Evolutionary conservation across 2,329 filamentous ascomycete species (phyloP).

Genomic region (Colletotrichum camelliae): DNA sequence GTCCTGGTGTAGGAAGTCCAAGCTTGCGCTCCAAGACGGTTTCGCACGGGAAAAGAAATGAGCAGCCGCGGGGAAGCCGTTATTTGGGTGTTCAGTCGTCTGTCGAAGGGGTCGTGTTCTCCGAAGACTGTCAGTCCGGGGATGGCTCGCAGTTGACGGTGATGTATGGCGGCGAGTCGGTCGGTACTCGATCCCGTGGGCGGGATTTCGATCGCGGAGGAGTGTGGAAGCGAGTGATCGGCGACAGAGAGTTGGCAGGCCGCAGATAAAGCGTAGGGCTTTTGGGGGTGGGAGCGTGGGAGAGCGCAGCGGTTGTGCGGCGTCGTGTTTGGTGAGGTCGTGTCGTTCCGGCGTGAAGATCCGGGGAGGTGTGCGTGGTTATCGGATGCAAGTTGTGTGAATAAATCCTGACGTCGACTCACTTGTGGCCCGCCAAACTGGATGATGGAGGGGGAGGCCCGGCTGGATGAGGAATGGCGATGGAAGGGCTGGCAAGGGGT

Average conservation of each 20-base stretch:
- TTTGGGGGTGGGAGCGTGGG: neutral
- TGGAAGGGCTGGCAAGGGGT: neutral
- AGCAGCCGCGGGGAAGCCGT: neutral
- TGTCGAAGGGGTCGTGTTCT: neutral
- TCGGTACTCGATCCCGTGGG: slow-evolving; percentile 1
- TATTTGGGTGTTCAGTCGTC: neutral
- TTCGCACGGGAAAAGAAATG: slow-evolving; percentile 9
- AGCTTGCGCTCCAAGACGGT: slow-evolving; percentile 8
- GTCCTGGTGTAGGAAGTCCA: slow-evolving; percentile 8
- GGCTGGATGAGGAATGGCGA: slow-evolving; percentile 3
- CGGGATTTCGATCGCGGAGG: slow-evolving; percentile 8
- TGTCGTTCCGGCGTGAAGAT: neutral
- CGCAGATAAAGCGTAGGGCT: neutral
- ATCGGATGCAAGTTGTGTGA: slow-evolving; percentile 5
- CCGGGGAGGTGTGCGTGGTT: neutral
- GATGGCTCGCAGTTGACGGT: neutral
- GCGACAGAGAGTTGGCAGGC: neutral
- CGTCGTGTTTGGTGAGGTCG: neutral
- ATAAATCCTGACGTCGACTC: slow-evolving; percentile 15
- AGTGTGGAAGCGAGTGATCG: neutral
- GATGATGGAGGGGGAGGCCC: slow-evolving; percentile 2
- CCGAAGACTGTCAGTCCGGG: neutral
- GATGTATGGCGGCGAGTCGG: neutral
- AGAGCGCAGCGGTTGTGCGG: neutral
- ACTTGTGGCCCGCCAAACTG: slow-evolving; percentile 12